Evolutionary conservation across 2,329 filamentous ascomycete species (phyloP).

Genomic region (Fusarium pilosicola): DNA sequence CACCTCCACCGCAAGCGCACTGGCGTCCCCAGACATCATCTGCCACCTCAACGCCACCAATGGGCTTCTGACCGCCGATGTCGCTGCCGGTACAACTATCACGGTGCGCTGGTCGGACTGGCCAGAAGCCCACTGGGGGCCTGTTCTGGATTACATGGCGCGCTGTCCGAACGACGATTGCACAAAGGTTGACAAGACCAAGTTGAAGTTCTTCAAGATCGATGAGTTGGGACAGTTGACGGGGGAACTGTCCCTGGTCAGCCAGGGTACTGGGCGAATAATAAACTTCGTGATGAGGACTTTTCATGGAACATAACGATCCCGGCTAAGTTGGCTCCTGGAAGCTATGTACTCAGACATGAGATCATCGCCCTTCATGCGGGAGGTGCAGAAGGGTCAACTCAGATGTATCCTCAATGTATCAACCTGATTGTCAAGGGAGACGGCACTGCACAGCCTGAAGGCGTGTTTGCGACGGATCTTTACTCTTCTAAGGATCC

Average conservation of each 20-base stretch:
- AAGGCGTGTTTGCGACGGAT: background rate
- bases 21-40: background rate
- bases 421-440: background rate
- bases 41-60: background rate
- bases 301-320: background rate
- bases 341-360: background rate
- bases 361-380: fast-evolving
- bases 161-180: background rate
- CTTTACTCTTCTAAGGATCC: background rate
- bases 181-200: background rate
- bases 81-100: fast-evolving
- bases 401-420: background rate
- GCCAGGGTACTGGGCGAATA: fast-evolving
- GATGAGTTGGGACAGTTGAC: background rate
- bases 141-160: background rate
- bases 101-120: background rate
- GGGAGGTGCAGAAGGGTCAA: background rate
- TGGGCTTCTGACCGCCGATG: fast-evolving
- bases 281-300: background rate
- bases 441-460: background rate
- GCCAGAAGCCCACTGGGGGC: background rate
- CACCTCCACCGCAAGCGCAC: background rate
- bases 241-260: fast-evolving
- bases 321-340: background rate
- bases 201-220: background rate